Conservation (phyloP, 768 basidiomycete species). For the Phanerochaete sordida region DNA sequence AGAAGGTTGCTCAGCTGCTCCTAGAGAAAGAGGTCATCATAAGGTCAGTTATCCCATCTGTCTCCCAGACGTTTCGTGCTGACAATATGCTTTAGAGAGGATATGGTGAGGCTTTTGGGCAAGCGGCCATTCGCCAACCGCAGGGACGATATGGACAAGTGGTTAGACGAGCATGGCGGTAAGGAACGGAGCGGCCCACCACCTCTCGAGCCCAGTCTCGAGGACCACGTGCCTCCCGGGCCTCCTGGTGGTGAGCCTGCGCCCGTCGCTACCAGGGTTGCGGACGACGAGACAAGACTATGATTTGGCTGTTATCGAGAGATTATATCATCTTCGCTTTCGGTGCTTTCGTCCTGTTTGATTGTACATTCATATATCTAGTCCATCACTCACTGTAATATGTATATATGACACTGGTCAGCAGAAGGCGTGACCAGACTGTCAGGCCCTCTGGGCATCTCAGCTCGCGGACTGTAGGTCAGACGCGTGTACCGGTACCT, state of each 20-base stretch:
- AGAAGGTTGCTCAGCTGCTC: slow-evolving; percentile 87
- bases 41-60: slow-evolving; percentile 47
- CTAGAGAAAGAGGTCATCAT: slow-evolving; percentile 96
- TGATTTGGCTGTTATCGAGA: neutral
- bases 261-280: slow-evolving; percentile 43
- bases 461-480: too few species aligned
- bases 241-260: slow-evolving; percentile 37
- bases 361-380: neutral
- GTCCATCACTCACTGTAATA: slow-evolving; percentile 4
- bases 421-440: neutral
- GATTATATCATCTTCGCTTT: neutral
- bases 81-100: slow-evolving; percentile 50
- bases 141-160: slow-evolving; percentile 94
- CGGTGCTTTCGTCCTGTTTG: neutral
- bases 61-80: neutral
- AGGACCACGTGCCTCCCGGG: too few species aligned
- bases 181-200: slow-evolving; percentile 60
- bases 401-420: neutral
- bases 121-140: slow-evolving; percentile 77
- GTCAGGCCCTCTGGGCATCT: too few species aligned
- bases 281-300: slow-evolving; percentile 25
- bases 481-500: too few species aligned
- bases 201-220: slow-evolving; percentile 42
- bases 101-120: slow-evolving; percentile 81
- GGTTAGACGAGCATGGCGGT: slow-evolving; percentile 85